These are phyloP conservation scores for Petunia hybrid DNA, from an alignment of 305 asterid genomes.

Conservation along the genomic window DNA sequence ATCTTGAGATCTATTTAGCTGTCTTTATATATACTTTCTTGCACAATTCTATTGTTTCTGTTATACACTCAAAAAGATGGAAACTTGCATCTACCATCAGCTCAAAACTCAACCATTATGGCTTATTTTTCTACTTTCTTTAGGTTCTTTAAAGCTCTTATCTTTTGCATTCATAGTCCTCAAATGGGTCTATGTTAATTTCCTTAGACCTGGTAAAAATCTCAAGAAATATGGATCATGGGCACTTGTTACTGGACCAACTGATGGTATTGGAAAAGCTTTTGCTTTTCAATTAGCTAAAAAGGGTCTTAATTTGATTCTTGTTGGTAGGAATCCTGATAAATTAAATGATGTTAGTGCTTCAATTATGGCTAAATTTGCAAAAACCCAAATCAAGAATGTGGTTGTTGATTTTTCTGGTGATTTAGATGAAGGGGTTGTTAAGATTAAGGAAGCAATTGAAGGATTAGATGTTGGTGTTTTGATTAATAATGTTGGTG, in stretches of 20 bases:
- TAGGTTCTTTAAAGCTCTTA: constrained; percentile 59
- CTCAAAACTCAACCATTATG: constrained; percentile 79
- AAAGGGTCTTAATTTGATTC: constrained; percentile 72
- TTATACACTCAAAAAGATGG: constrained; percentile 44
- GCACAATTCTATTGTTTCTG: not conserved
- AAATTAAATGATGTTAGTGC: constrained; percentile 75
- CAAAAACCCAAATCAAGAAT: constrained; percentile 67
- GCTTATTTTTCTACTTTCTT: constrained; percentile 60
- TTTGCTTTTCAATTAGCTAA: constrained; percentile 82
- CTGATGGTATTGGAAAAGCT: constrained; percentile 95
- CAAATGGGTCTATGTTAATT: constrained; percentile 70
- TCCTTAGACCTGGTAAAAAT: constrained; percentile 82
- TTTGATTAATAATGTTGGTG: constrained; percentile 81
- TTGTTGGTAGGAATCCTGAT: constrained; percentile 84
- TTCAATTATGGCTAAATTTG: constrained; percentile 61
- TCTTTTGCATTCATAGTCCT: constrained; percentile 49
- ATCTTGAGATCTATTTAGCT: constrained; percentile 21
- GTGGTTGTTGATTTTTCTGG: constrained; percentile 93
- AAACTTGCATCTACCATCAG: constrained; percentile 56
- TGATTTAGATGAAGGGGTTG: constrained; percentile 75
- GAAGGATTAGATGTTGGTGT: constrained; percentile 83
- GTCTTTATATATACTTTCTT: too few relatives aligned
- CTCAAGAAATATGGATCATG: constrained; percentile 95
- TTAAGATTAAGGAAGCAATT: constrained; percentile 66
- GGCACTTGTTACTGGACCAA: constrained; percentile 91